Base-by-base conservation (phyloP, 371 early-diverging fungal species). In the Zychaea mexicana region DNA sequence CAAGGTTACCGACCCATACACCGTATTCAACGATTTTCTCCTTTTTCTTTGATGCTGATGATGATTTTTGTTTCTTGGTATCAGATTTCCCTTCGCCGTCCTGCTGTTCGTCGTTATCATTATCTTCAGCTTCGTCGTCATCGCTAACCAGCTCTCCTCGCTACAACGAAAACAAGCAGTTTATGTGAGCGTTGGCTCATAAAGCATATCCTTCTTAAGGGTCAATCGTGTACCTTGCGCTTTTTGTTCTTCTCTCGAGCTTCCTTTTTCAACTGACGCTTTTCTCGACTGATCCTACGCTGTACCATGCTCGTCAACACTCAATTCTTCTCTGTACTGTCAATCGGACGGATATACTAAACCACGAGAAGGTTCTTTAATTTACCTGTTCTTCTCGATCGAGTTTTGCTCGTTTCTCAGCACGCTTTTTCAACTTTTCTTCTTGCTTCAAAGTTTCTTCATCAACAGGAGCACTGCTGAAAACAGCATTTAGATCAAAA, bases 1-100 rank as follows among this genome's bases (percentile, higher is more conserved):
- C 74, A 32, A 92, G 71, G 69, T 92, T 92, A 7, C 92, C 92
- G 31, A 92, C 87, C 92, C 92, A 92, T 54, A 91, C 78, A 68
- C 90, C 85, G 52, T 69, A 79, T 47, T 84, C 78, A 21, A 33
- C 30, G 0, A 19, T 4, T 17, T 30, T 72, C 71, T 30, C 82
- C 77, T 45, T 73, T 69, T 42, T 77, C 74, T 46, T 62, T 73
- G 64, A 63, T 72, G 64, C 24, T 60, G 61, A 63, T 72, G 64
- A 26, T 60, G 61, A 71, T 27, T 36, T 64, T 19, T 63, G 64
- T 33, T 57, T 57, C 65, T 38, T 68, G 53, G 70, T 69, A 24
- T 58, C 64, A n/a, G n/a, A n/a, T n/a, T n/a, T n/a, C n/a, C n/a
- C n/a, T n/a, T n/a, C n/a, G n/a, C n/a, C n/a, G 49, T 66, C 10